Conservation (phyloP, 495 filamentous ascomycete genomes). For the Aspergillus avenaceus region DNA sequence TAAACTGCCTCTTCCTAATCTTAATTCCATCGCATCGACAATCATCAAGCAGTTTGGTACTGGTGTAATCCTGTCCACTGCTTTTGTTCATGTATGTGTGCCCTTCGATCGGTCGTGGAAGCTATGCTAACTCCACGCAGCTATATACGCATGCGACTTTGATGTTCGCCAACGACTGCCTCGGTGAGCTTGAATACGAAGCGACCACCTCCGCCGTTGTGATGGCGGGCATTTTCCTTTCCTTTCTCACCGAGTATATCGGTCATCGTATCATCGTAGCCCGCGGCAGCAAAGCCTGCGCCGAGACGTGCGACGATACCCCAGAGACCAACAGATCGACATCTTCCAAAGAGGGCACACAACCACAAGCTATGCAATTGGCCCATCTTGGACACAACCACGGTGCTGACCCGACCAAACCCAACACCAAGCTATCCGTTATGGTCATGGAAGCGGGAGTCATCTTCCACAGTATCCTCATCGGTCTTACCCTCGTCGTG, state of each 20-base stretch:
- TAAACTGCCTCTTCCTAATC: constrained; percentile 24
- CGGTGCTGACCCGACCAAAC: constrained; percentile 23
- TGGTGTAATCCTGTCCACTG: constrained; percentile 67
- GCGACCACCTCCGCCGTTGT: constrained; percentile 56
- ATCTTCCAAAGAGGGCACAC: constrained; percentile 6
- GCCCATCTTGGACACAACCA: constrained; percentile 29
- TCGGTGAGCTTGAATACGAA: constrained; percentile 58
- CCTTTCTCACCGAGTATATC: constrained; percentile 57
- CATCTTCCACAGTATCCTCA: constrained; percentile 63
- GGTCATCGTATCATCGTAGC: constrained; percentile 47
- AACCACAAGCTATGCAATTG: constrained; percentile 10
- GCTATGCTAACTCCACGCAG: constrained; percentile 25
- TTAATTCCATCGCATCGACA: constrained; percentile 43
- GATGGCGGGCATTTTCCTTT: constrained; percentile 61
- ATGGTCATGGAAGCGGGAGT: constrained; percentile 66
- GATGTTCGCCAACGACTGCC: constrained; percentile 60
- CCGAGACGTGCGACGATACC: neutral
- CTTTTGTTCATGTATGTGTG: constrained; percentile 58
- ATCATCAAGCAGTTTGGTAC: constrained; percentile 68
- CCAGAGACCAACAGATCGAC: constrained; percentile 5
- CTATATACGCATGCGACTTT: constrained; percentile 60
- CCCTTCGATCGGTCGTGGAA: neutral
- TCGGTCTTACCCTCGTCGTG: constrained; percentile 34
- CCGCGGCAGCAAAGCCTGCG: constrained; percentile 3
- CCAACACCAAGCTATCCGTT: constrained; percentile 52